A percentile compares a stretch with the other conserved stretches of the same genome.
Conservation (phyloP, 805 yeast species). For the Jamesozyma rosinii region DNA sequence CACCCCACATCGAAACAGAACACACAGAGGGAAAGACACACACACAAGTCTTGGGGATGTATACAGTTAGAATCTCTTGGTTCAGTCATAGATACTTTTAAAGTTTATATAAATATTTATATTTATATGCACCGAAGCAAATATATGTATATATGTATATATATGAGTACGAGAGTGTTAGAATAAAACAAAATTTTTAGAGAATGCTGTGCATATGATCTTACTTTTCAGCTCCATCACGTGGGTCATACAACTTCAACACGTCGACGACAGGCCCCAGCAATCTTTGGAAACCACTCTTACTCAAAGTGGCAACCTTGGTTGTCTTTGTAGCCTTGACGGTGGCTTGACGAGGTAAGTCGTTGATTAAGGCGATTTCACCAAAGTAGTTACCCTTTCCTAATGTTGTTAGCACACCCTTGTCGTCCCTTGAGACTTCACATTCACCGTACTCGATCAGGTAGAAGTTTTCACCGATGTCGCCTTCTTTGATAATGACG, state of each 20-base stretch:
- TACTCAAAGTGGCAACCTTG: constrained; percentile 85
- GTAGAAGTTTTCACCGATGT: constrained; percentile 66
- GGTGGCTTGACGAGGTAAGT: constrained; percentile 89
- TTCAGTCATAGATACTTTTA: background rate
- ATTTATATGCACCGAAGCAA: background rate
- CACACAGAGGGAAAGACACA: no score
- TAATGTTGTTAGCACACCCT: constrained; percentile 52
- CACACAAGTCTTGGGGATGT: no score
- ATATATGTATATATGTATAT: background rate
- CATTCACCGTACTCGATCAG: constrained; percentile 77
- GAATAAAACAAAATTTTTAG: background rate
- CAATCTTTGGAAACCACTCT: constrained; percentile 86
- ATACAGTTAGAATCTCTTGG: no score
- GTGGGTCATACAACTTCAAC: constrained; percentile 75
- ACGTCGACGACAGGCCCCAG: constrained; percentile 92
- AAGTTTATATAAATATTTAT: background rate
- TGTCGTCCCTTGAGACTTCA: constrained; percentile 51
- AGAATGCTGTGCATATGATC: background rate
- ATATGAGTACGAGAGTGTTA: background rate
- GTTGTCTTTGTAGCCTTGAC: constrained; percentile 67
- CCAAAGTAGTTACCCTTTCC: constrained; percentile 90
- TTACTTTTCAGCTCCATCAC: constrained; percentile 7
- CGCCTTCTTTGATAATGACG: constrained; percentile 78
- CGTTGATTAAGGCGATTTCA: constrained; percentile 86
- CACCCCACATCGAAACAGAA: no score